Conservation (phyloP, 208 protist genomes). For the Leishmania martiniquensis region DNA sequence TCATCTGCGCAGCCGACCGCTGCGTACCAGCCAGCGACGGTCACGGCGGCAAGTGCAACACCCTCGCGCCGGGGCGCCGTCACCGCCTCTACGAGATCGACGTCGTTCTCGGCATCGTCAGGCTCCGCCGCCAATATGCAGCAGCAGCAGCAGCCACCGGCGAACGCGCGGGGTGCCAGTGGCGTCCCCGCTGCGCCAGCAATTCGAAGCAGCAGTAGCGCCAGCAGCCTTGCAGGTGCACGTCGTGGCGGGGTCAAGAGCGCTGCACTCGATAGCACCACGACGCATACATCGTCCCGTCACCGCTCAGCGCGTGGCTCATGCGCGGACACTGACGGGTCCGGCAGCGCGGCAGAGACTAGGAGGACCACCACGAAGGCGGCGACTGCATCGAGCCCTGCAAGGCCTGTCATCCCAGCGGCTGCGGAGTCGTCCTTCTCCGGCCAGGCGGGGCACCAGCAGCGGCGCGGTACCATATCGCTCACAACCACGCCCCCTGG, state of each 20-base stretch:
- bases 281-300: constrained; percentile 90
- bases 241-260: neutral
- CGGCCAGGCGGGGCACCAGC: neutral
- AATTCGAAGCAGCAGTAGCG: neutral
- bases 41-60: neutral
- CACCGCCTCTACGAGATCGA: neutral
- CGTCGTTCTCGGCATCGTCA: neutral
- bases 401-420: neutral
- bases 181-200: neutral
- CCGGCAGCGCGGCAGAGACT: constrained; percentile 91
- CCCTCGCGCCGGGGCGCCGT: neutral
- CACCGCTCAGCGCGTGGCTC: neutral
- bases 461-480: constrained; percentile 96
- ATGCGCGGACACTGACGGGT: neutral
- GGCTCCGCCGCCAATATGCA: neutral
- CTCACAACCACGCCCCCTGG: constrained; percentile 47
- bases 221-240: neutral
- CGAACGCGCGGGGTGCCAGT: neutral
- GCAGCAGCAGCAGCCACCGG: neutral
- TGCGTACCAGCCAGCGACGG: too few species aligned
- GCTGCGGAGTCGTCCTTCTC: constrained; percentile 5
- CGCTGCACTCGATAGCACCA: constrained; percentile 12
- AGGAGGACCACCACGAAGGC: neutral
- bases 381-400: neutral
- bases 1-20: neutral